Evolutionary conservation across 108 stramenopile species (phyloP).

Genomic region (Mayamaea pseudoterrestris): DNA sequence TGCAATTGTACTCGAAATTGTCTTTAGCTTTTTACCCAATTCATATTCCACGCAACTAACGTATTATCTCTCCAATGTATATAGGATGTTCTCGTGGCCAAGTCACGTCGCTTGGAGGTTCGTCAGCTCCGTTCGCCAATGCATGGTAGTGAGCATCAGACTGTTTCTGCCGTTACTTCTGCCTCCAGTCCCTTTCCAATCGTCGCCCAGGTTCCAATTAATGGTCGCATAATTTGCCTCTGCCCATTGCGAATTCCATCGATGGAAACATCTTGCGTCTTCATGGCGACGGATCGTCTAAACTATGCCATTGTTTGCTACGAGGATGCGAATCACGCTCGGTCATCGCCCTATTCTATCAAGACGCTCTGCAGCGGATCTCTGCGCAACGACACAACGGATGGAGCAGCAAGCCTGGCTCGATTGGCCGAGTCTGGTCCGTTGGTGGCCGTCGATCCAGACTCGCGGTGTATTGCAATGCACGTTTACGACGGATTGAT

Average conservation of each 20-base stretch:
- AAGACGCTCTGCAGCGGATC: conserved; percentile 2
- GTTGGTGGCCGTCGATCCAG: conserved; percentile 47
- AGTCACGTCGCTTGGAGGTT: conserved; percentile 49
- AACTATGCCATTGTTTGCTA: conserved; percentile 66
- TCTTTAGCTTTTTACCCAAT: background rate
- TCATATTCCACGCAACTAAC: background rate
- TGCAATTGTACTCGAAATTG: background rate
- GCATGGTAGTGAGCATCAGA: background rate
- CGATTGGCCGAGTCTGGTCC: conserved; percentile 41
- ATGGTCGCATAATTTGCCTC: conserved; percentile 52
- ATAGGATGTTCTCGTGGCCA: conserved; percentile 52
- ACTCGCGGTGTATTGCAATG: conserved; percentile 49
- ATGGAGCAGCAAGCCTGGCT: conserved; percentile 21
- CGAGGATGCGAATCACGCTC: conserved; percentile 5
- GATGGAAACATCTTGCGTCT: conserved; percentile 30
- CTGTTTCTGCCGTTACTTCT: background rate
- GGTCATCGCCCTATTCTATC: conserved; percentile 1
- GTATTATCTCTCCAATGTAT: background rate
- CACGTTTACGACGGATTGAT: conserved; percentile 67
- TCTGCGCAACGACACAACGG: background rate
- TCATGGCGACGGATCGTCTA: conserved; percentile 59
- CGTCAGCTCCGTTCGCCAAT: conserved; percentile 17
- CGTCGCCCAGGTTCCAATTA: conserved; percentile 43
- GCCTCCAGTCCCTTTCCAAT: conserved; percentile 36
- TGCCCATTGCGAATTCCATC: conserved; percentile 22